These are phyloP conservation scores for Acanthamoeba healyi DNA, from an alignment of 208 protist species.

Conservation along the genomic window DNA sequence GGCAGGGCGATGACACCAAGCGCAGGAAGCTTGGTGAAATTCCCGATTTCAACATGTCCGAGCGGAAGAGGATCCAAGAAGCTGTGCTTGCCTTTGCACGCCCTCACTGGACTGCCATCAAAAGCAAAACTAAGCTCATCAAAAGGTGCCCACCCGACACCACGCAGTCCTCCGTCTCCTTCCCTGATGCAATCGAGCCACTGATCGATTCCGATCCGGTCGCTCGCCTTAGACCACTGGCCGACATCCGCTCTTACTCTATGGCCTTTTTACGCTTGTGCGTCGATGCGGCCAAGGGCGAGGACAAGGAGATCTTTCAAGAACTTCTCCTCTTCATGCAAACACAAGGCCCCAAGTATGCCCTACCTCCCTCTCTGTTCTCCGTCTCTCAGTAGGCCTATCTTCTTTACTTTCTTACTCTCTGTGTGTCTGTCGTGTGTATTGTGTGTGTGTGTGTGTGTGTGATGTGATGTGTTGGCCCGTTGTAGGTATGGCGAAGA, in stretches of 20 bases:
- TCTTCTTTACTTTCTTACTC: too few species aligned
- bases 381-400: not conserved
- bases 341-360: not conserved
- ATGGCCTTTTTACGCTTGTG: not conserved
- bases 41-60: slow-evolving; percentile 46
- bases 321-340: slow-evolving; percentile 16
- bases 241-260: not conserved
- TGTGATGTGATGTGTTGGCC: too few species aligned
- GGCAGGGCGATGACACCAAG: not conserved
- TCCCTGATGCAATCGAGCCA: not conserved
- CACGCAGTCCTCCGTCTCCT: not conserved
- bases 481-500: not conserved
- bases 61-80: slow-evolving; percentile 45
- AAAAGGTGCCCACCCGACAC: not conserved
- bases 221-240: not conserved
- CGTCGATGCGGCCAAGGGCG: slow-evolving; percentile 10
- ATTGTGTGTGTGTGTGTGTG: too few species aligned
- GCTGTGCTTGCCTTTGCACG: slow-evolving; percentile 48
- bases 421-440: not conserved
- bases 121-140: slow-evolving; percentile 5
- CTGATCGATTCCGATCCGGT: not conserved
- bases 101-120: slow-evolving; percentile 21
- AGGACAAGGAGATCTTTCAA: slow-evolving; percentile 3
- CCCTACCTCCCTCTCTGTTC: too few species aligned
- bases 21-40: slow-evolving; percentile 21